Conservation (phyloP, 768 basidiomycete genomes). For the Lactarius hengduanensis region DNA sequence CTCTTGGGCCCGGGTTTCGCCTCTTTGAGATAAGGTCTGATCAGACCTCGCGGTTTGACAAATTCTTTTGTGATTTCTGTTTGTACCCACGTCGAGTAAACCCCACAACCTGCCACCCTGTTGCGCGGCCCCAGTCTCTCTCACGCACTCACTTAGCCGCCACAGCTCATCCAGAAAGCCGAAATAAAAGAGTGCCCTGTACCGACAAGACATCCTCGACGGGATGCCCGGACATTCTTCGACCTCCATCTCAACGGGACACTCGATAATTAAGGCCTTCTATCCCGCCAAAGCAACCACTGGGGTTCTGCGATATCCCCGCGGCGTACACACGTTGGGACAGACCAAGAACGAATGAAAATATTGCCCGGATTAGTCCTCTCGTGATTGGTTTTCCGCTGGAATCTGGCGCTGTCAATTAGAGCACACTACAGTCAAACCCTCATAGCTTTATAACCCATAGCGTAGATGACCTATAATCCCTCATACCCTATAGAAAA, state of each 20-base stretch:
- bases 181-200: background rate
- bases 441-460: too few species aligned
- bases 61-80: background rate
- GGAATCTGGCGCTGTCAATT: background rate
- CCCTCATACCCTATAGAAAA: too few species aligned
- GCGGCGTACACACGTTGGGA: slow-evolving; percentile 11
- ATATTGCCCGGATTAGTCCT: background rate
- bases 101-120: background rate
- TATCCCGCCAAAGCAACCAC: slow-evolving; percentile 1
- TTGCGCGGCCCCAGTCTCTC: background rate
- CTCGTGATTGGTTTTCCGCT: background rate
- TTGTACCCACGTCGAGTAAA: background rate
- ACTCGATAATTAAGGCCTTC: background rate
- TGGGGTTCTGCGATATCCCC: slow-evolving; percentile 14
- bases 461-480: too few species aligned
- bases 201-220: background rate
- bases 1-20: background rate
- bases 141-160: background rate
- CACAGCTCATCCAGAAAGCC: background rate
- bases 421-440: background rate
- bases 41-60: background rate
- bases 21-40: slow-evolving; percentile 5
- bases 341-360: background rate
- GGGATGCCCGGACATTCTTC: background rate
- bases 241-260: background rate